phyloP scores from a whole-genome alignment of 2,329 filamentous ascomycete genomes.

The Thermochaetoides dissita region DNA sequence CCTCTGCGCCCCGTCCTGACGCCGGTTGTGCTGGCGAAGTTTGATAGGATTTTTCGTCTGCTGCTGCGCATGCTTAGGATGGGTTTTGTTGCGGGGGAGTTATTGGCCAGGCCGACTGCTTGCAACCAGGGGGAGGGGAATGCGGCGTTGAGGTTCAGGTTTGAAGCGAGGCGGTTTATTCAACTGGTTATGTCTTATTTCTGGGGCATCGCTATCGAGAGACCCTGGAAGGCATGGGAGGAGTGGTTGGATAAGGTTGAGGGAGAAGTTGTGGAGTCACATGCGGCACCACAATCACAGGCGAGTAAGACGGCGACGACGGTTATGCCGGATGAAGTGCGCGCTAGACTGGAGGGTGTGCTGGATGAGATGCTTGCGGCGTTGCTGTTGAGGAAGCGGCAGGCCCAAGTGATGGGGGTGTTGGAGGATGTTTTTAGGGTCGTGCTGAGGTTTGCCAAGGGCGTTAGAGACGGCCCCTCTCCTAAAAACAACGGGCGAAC shows the following conservation, averaged over 20 bases:
- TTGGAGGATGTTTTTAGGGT: conserved; percentile 63
- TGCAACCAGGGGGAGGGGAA: conserved; percentile 25
- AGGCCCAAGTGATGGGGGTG: conserved; percentile 56
- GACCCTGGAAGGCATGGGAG: conserved; percentile 61
- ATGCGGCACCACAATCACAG: neutral
- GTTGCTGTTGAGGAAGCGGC: conserved; percentile 59
- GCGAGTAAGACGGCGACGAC: conserved; percentile 15
- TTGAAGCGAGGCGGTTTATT: conserved; percentile 71
- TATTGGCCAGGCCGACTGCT: conserved; percentile 20
- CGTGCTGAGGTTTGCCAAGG: conserved; percentile 58
- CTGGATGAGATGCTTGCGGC: conserved; percentile 64
- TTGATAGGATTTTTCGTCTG: conserved; percentile 72
- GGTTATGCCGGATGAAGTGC: conserved; percentile 50
- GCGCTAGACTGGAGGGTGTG: conserved; percentile 55
- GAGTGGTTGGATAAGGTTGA: conserved; percentile 51
- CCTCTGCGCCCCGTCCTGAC: conserved; percentile 65
- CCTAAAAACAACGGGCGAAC: too few relatives aligned
- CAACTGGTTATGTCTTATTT: conserved; percentile 61
- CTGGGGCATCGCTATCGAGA: conserved; percentile 61
- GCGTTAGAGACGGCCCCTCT: conserved; percentile 18
- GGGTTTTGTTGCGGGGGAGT: conserved; percentile 56
- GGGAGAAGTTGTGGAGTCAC: conserved; percentile 6
- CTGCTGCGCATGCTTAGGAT: conserved; percentile 66
- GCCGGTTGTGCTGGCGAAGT: conserved; percentile 54
- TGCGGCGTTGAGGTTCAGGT: conserved; percentile 45